phyloP scores from a whole-genome alignment of 169 alveolate species.

The Eimeria sp. region DNA sequence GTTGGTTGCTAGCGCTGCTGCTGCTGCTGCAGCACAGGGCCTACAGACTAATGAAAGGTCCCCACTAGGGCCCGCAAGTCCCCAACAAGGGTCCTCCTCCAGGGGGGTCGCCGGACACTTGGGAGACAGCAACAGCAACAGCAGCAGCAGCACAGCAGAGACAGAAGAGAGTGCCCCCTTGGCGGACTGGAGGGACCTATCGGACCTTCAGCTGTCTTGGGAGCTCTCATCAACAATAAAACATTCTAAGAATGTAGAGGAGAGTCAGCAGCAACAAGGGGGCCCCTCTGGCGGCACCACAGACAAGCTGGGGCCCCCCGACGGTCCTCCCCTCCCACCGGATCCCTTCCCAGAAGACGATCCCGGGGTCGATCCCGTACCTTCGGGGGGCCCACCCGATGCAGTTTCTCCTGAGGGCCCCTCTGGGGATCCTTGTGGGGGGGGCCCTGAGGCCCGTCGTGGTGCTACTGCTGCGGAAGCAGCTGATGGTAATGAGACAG shows the following conservation, averaged over 20 bases:
- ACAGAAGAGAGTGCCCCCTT: too few relatives aligned
- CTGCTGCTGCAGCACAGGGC: background rate
- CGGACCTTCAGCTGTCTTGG: background rate
- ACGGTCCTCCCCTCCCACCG: background rate
- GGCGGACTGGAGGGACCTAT: slow-evolving; percentile 29
- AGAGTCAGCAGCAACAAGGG: background rate
- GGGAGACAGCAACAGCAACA: background rate
- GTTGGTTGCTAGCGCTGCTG: background rate
- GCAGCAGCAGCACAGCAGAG: background rate
- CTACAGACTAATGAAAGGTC: background rate
- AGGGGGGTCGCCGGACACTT: too few relatives aligned
- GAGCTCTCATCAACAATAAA: background rate
- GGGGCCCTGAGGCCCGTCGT: too few relatives aligned
- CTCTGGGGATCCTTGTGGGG: background rate
- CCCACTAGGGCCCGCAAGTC: background rate
- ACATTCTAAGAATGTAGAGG: background rate
- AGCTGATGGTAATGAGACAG: background rate
- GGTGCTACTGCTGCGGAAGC: background rate
- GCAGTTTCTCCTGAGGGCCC: background rate
- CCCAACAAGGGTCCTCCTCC: background rate
- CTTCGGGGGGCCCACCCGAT: background rate
- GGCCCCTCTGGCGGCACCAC: background rate
- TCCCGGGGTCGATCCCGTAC: background rate
- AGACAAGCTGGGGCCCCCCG: background rate
- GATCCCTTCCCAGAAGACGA: background rate